Base-by-base conservation (phyloP, 192 early-diverging fungal genomes). In the Entomortierella beljakovae region DNA sequence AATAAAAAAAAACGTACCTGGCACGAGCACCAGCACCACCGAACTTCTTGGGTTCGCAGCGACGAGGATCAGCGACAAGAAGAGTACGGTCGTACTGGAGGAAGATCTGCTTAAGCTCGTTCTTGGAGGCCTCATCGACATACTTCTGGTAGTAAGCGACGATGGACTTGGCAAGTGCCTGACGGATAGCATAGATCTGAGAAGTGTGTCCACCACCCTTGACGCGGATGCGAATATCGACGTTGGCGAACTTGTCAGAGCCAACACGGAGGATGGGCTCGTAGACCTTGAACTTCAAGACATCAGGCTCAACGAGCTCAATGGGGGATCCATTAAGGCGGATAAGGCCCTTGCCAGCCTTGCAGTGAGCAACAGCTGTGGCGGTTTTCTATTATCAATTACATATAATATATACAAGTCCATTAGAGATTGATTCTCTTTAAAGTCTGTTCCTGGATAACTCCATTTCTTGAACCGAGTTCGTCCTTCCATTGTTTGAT, bases 21-120 rank as follows among this genome's bases (percentile, higher is more conserved):
- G 97, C 92, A 88, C 98, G 95, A 84, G 98, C 98, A 94, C 98
- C 98, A 71, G 87, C 88, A 90, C 98, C 98, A 87, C 97, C 98
- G 82, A 99, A 99, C 92, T 98, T 99, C 96, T 99, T 99, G 87
- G 98, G 95, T 85, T 99, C 98, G 88, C 94, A 95, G 81, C 98
- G 96, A 87, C 98, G 96, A 68, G 97, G 96, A 86, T 98, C 97
- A 64, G 97, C 97, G 70, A 99, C 98, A 53, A 99, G 93, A 53
- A 99, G 95, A 77, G 95, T 91, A 88, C 97, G 94, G 91, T 99
- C 98, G 91, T 95, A 97, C 80, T 75, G 77, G 48, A 83, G 73
- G 66, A 83, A 80, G 56, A 92, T 87, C 75, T 97, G 94, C 91
- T 96, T 97, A 89, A 99, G 94, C 89, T 98, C 97, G 90, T 97